Conservation (phyloP, 176 grass and related monocot genomes). For the Pontederia crassipes region DNA sequence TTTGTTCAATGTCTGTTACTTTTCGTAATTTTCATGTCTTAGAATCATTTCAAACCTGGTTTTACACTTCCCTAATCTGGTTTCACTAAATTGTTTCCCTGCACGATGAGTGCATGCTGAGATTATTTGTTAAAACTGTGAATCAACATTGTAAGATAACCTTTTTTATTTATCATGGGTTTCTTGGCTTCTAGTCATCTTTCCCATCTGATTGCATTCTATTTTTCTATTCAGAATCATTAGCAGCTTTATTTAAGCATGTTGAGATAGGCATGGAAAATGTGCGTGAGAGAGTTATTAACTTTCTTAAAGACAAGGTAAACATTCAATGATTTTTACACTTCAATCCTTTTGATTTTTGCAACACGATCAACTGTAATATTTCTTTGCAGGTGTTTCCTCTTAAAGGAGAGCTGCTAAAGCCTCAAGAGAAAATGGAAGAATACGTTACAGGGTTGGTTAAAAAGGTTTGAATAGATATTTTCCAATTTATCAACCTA, state of each 20-base stretch:
- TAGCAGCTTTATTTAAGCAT: conserved; percentile 93
- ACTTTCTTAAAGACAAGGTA: conserved; percentile 98
- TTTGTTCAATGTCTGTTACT: no score
- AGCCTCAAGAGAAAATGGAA: conserved; percentile 91
- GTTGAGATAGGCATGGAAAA: conserved; percentile 80
- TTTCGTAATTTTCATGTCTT: no score
- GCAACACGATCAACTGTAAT: not conserved
- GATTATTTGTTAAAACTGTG: no score
- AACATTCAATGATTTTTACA: not conserved
- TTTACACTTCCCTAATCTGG: no score
- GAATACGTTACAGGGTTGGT: conserved; percentile 95
- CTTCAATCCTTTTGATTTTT: not conserved
- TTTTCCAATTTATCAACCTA: conserved; percentile 3
- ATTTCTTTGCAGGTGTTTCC: conserved; percentile 67
- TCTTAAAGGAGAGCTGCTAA: conserved; percentile 84
- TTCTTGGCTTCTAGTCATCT: not conserved
- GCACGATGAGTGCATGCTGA: no score
- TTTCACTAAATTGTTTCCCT: no score
- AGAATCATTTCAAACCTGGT: no score
- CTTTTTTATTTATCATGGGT: no score
- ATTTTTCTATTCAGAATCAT: conserved; percentile 55
- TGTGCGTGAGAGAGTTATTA: conserved; percentile 91
- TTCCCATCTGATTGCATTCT: conserved; percentile 8
- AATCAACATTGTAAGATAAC: no score
- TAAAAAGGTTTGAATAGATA: conserved; percentile 58